phyloP scores from a whole-genome alignment of 257 asterid genomes.

The Capsicum chinense region DNA sequence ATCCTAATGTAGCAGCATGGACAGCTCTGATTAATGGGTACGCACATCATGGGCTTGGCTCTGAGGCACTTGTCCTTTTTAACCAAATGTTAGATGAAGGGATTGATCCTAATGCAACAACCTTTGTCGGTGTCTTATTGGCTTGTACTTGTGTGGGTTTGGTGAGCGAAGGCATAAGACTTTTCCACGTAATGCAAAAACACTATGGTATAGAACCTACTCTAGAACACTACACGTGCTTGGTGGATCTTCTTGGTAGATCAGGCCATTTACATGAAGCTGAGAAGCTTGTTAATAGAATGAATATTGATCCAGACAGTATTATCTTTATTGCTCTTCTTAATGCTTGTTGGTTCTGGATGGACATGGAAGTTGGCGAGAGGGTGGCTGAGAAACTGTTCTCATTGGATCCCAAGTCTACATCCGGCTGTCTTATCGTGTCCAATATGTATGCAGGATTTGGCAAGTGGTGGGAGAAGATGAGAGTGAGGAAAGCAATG shows the following conservation, averaged over 20 bases:
- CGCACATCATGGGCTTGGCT: slow-evolving; percentile 64
- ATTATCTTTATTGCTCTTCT: slow-evolving; percentile 60
- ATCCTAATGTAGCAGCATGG: slow-evolving; percentile 76
- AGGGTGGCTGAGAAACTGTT: slow-evolving; percentile 60
- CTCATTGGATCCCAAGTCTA: slow-evolving; percentile 40
- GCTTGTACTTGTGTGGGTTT: slow-evolving; percentile 69
- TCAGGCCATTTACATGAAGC: slow-evolving; percentile 72
- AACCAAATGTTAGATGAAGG: slow-evolving; percentile 56
- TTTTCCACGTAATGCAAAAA: slow-evolving; percentile 59
- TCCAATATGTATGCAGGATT: slow-evolving; percentile 74
- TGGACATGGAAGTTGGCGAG: slow-evolving; percentile 58
- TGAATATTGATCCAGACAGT: slow-evolving; percentile 61
- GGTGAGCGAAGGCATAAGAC: slow-evolving; percentile 51
- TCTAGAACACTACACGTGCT: slow-evolving; percentile 70
- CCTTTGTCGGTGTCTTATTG: slow-evolving; percentile 70
- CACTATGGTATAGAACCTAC: slow-evolving; percentile 56
- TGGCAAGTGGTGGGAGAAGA: slow-evolving; percentile 70
- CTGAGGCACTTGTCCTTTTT: slow-evolving; percentile 55
- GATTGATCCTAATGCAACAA: slow-evolving; percentile 70
- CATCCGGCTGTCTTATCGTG: slow-evolving; percentile 62
- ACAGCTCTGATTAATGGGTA: slow-evolving; percentile 73
- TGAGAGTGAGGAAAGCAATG: slow-evolving; percentile 51
- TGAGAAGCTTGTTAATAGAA: slow-evolving; percentile 58
- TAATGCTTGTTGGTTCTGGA: slow-evolving; percentile 70
- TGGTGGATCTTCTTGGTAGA: slow-evolving; percentile 80